Evolutionary conservation across 306 rosid species (phyloP).

Genomic region (Medicago arabica): DNA sequence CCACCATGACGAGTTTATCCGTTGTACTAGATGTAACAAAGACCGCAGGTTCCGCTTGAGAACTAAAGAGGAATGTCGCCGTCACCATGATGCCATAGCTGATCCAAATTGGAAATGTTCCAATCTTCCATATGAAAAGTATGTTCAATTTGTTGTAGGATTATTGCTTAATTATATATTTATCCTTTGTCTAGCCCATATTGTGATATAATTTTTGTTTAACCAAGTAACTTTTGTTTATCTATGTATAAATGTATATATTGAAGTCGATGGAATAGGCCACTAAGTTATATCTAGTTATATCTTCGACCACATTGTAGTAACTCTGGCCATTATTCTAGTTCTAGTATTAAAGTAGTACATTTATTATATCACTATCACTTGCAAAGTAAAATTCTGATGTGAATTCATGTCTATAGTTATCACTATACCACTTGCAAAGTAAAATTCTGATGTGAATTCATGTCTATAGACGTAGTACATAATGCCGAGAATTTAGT

Average conservation of each 20-base stretch:
- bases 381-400: not conserved
- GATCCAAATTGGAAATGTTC: constrained; percentile 83
- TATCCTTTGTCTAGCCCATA: too few relatives aligned
- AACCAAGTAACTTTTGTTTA: not conserved
- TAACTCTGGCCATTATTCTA: not conserved
- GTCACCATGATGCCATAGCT: constrained; percentile 89
- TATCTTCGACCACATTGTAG: not conserved
- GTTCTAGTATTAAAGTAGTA: not conserved
- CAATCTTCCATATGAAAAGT: constrained; percentile 88
- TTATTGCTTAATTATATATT: too few relatives aligned
- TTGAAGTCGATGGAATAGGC: not conserved
- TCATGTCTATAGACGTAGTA: not conserved
- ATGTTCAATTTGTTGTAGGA: constrained; percentile 37
- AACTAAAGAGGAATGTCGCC: constrained; percentile 82
- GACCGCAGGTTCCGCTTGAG: constrained; percentile 92
- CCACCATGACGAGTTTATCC: constrained; percentile 78
- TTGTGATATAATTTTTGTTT: too few relatives aligned
- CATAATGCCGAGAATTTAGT: not conserved
- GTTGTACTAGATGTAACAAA: constrained; percentile 60
- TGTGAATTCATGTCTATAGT: not conserved
- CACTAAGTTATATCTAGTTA: not conserved
- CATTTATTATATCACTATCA: not conserved
- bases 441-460: not conserved
- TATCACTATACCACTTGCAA: too few relatives aligned
- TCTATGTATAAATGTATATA: not conserved